phyloP scores from a whole-genome alignment of 345 rosid species.

The Salix viminalis region DNA sequence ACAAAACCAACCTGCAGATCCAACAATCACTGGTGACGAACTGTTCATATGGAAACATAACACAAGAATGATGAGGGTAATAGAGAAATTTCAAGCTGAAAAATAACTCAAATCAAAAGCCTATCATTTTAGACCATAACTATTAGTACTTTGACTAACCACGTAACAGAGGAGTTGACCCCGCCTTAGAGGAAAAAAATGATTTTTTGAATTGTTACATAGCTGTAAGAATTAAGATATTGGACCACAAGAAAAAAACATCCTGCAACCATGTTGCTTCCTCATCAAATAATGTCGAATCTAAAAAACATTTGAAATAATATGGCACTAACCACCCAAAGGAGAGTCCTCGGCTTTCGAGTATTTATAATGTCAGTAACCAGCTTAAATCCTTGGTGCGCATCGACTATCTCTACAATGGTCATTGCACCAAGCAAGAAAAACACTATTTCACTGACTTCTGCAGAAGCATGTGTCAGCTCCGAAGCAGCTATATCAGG shows the following conservation, averaged over 20 bases:
- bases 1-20: conserved; percentile 74
- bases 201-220: not conserved
- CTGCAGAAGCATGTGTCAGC: conserved; percentile 82
- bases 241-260: not conserved
- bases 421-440: conserved; percentile 99
- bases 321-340: conserved; percentile 80
- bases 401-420: conserved; percentile 94
- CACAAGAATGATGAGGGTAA: not conserved
- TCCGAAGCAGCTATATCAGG: conserved; percentile 83
- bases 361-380: conserved; percentile 95
- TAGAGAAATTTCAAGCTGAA: not conserved
- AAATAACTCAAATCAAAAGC: not conserved
- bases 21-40: conserved; percentile 21
- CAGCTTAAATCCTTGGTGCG: conserved; percentile 99
- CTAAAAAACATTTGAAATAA: not conserved
- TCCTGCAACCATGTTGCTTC: not conserved
- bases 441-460: conserved; percentile 93
- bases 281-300: not conserved
- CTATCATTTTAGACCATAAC: not conserved
- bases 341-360: conserved; percentile 73
- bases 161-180: not conserved
- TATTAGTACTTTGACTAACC: not conserved
- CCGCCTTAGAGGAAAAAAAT: not conserved
- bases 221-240: not conserved
- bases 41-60: not conserved